Percentiles rank a stretch among this genome's conserved stretches.
Conservation (phyloP, 208 protist genomes). For the Borovskyia barvae region DNA sequence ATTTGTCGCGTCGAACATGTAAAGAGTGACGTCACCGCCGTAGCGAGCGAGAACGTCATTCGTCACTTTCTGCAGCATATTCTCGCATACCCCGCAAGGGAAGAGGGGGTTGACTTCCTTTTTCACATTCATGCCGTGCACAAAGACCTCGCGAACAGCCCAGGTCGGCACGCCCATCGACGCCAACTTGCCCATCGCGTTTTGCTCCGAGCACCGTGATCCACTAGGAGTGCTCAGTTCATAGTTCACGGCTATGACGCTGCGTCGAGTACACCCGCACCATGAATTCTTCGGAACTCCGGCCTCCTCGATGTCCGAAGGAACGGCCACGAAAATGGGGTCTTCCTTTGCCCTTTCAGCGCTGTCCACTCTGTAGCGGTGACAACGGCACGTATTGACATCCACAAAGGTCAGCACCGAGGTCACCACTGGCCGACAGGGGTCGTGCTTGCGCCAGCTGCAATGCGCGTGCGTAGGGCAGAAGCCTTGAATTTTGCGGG, state of each 20-base stretch:
- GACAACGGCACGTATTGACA: slow-evolving; percentile 55
- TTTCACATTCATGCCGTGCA: slow-evolving; percentile 64
- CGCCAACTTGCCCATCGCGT: slow-evolving; percentile 84
- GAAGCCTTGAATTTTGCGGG: slow-evolving; percentile 49
- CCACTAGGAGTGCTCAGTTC: slow-evolving; percentile 89
- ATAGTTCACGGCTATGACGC: slow-evolving; percentile 86
- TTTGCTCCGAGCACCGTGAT: slow-evolving; percentile 90
- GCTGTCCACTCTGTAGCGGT: slow-evolving; percentile 27
- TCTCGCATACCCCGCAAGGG: slow-evolving; percentile 90
- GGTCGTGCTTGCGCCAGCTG: slow-evolving; percentile 88
- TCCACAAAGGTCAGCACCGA: slow-evolving; percentile 88
- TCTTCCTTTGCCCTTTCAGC: slow-evolving; percentile 5
- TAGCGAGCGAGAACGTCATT: slow-evolving; percentile 68
- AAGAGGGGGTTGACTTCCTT: slow-evolving; percentile 87
- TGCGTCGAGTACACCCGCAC: slow-evolving; percentile 68
- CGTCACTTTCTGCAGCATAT: slow-evolving; percentile 85
- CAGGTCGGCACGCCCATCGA: slow-evolving; percentile 73
- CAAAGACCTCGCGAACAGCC: slow-evolving; percentile 82
- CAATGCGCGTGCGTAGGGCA: slow-evolving; percentile 51
- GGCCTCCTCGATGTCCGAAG: slow-evolving; percentile 20
- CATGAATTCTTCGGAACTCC: slow-evolving; percentile 56
- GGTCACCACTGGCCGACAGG: slow-evolving; percentile 73
- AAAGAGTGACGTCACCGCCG: slow-evolving; percentile 76
- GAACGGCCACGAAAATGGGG: slow-evolving; percentile 5
- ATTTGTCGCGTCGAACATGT: slow-evolving; percentile 85